These are phyloP conservation scores for Erysiphe neolycopersici DNA, from an alignment of 2,329 filamentous ascomycete species.

Conservation along the genomic window DNA sequence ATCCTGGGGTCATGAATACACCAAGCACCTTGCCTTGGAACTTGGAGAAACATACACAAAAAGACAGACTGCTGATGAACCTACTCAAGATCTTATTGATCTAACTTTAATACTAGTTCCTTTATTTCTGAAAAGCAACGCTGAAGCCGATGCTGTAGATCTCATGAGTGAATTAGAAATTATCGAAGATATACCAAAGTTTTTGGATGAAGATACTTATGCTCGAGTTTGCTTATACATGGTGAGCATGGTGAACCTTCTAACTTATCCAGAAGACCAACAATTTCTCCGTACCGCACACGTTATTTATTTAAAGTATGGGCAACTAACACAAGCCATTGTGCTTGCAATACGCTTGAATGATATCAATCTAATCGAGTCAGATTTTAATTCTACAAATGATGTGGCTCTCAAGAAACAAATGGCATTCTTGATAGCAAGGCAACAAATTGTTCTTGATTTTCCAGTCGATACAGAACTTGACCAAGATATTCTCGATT, in stretches of 20 bases:
- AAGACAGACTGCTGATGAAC: constrained; percentile 60
- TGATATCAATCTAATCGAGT: constrained; percentile 55
- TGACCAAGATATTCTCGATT: constrained; percentile 51
- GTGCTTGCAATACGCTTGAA: constrained; percentile 84
- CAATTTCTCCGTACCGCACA: constrained; percentile 83
- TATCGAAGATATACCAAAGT: constrained; percentile 71
- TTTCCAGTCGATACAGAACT: constrained; percentile 35
- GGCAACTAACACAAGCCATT: constrained; percentile 80
- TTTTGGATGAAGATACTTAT: constrained; percentile 85
- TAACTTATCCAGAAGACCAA: constrained; percentile 94
- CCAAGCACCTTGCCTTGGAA: constrained; percentile 80
- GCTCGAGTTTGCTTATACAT: constrained; percentile 87
- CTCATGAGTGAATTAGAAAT: constrained; percentile 93
- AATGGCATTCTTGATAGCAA: constrained; percentile 73
- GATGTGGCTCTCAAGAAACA: constrained; percentile 76
- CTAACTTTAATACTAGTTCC: constrained; percentile 68
- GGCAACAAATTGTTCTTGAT: constrained; percentile 70
- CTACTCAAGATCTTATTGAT: constrained; percentile 60
- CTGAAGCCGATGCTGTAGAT: constrained; percentile 92
- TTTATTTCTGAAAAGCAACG: constrained; percentile 89
- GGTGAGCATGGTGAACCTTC: constrained; percentile 93
- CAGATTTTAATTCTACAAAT: constrained; percentile 53
- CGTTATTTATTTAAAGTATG: constrained; percentile 77
- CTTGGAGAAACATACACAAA: constrained; percentile 87
- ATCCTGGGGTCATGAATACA: constrained; percentile 97